Percentiles rank a stretch among this genome's conserved stretches.
Evolutionary conservation across 371 early-diverging fungal genomes (phyloP).

Genomic region (Rhizomucor pusillus): DNA sequence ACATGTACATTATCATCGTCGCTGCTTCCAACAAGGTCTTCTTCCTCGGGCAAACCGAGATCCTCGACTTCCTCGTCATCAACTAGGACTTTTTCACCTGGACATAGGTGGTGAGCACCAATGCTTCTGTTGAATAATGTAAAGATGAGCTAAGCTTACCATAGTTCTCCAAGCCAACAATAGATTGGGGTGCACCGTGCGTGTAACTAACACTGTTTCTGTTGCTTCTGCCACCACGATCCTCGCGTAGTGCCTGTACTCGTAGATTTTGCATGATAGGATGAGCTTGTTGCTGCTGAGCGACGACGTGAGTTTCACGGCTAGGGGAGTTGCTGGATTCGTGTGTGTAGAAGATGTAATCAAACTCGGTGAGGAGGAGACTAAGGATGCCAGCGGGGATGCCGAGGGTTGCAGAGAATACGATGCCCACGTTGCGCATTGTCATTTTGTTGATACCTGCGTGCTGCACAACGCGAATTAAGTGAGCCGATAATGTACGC

Average conservation of each 20-base stretch:
- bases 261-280: conserved; percentile 6
- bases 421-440: conserved; percentile 66
- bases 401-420: conserved; percentile 67
- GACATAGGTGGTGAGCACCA: no score
- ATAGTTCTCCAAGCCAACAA: conserved; percentile 48
- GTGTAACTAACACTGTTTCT: conserved; percentile 54
- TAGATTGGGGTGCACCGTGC: conserved; percentile 47
- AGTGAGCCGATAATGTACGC: conserved; percentile 55
- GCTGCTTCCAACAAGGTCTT: conserved; percentile 2
- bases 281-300: conserved; percentile 1
- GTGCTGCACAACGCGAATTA: conserved; percentile 56
- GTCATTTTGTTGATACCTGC: conserved; percentile 67
- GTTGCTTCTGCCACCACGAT: conserved; percentile 36
- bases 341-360: conserved; percentile 44
- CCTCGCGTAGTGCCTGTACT: conserved; percentile 21
- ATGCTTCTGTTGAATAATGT: no score
- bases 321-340: conserved; percentile 6
- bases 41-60: neutral
- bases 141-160: conserved; percentile 20
- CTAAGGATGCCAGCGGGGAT: conserved; percentile 65
- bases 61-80: conserved; percentile 10
- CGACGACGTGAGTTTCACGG: neutral
- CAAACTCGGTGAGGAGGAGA: conserved; percentile 62
- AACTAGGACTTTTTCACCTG: neutral
- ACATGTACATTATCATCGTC: conserved; percentile 2